Conservation (phyloP, 2,329 filamentous ascomycete genomes). For the Xylogone sp. region DNA sequence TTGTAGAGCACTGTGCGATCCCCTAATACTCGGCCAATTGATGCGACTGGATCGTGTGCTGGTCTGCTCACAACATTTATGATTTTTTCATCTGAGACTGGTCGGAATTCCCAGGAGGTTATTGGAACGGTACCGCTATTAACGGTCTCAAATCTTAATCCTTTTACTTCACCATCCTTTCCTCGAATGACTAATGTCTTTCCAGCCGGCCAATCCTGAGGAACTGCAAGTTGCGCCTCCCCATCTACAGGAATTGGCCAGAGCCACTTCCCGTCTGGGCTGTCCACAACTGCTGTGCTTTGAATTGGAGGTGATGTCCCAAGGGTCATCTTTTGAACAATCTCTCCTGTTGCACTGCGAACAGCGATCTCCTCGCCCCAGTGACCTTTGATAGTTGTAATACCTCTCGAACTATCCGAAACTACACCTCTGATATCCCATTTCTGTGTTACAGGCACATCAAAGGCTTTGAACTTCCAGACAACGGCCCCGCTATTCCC, state of each 20-base stretch:
- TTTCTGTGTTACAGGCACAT: constrained; percentile 48
- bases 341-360: constrained; percentile 46
- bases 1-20: constrained; percentile 96
- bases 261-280: constrained; percentile 47
- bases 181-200: constrained; percentile 52
- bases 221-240: constrained; percentile 39
- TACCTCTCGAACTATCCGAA: constrained; percentile 51
- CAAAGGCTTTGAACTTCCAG: constrained; percentile 68
- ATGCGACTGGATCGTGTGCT: constrained; percentile 81
- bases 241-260: constrained; percentile 50
- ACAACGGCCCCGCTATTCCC: constrained; percentile 69
- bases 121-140: constrained; percentile 39
- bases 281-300: constrained; percentile 50
- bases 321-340: constrained; percentile 39
- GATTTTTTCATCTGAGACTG: constrained; percentile 64
- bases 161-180: constrained; percentile 46
- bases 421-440: constrained; percentile 69
- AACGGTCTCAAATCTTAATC: constrained; percentile 46
- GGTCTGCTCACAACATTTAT: constrained; percentile 65
- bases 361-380: constrained; percentile 60
- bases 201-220: constrained; percentile 42
- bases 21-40: constrained; percentile 89
- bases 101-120: constrained; percentile 69
- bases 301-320: constrained; percentile 37
- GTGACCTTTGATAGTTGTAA: constrained; percentile 28